These are phyloP conservation scores for Cyclaneusma minus DNA, from an alignment of 2,329 filamentous ascomycete genomes.

Conservation along the genomic window DNA sequence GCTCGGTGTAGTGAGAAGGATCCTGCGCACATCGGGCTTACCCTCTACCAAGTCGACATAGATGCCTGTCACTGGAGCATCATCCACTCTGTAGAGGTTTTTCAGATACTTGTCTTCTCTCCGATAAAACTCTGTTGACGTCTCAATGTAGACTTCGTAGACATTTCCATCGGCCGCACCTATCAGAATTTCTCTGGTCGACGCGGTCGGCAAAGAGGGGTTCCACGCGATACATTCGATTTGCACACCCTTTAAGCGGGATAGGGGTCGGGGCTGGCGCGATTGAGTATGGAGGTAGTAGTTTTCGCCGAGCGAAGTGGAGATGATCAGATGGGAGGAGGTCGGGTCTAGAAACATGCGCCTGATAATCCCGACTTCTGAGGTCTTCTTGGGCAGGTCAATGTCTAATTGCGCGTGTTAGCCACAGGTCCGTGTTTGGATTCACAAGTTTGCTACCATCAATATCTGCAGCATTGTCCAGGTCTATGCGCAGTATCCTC, in stretches of 20 bases:
- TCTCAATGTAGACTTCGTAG: conserved; percentile 91
- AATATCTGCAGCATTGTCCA: conserved; percentile 88
- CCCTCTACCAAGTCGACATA: conserved; percentile 64
- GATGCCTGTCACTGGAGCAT: conserved; percentile 71
- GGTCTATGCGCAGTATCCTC: conserved; percentile 82
- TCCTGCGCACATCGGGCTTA: conserved; percentile 56
- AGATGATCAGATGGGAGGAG: conserved; percentile 83
- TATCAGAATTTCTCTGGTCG: conserved; percentile 83
- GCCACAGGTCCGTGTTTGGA: conserved; percentile 5
- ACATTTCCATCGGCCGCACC: conserved; percentile 88
- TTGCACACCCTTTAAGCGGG: conserved; percentile 67
- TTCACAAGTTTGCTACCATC: conserved; percentile 42
- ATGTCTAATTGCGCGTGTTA: conserved; percentile 48
- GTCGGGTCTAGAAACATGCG: conserved; percentile 97
- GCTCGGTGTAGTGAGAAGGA: conserved; percentile 66
- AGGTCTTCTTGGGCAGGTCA: conserved; percentile 84
- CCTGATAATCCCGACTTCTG: conserved; percentile 81
- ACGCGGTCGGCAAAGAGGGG: conserved; percentile 79
- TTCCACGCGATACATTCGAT: conserved; percentile 94
- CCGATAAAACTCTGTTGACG: conserved; percentile 84
- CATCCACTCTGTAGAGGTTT: conserved; percentile 64
- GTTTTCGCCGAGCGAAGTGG: conserved; percentile 84
- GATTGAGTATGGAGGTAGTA: conserved; percentile 97
- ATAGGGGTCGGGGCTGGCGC: conserved; percentile 68
- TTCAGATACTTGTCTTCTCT: conserved; percentile 90